phyloP scores from a whole-genome alignment of 306 rosid species.

The Sphenostylis stenocarpa region DNA sequence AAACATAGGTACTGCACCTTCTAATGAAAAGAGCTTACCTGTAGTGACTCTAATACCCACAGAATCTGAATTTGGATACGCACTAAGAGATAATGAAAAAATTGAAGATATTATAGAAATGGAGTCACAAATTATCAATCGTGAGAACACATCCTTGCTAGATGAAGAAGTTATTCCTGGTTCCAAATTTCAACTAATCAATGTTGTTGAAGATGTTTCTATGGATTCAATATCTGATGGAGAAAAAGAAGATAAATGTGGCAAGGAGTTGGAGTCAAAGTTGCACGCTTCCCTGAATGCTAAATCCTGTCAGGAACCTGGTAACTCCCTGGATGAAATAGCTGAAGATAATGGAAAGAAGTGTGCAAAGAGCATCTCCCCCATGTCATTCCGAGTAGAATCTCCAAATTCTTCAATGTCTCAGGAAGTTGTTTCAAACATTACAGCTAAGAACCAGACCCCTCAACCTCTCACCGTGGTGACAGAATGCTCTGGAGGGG shows the following conservation, averaged over 20 bases:
- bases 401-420: slow-evolving; percentile 36
- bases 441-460: slow-evolving; percentile 39
- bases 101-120: neutral
- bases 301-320: slow-evolving; percentile 18
- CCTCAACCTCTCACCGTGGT: slow-evolving; percentile 30
- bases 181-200: slow-evolving; percentile 27
- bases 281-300: slow-evolving; percentile 17
- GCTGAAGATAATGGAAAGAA: slow-evolving; percentile 33
- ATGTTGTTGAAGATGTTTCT: slow-evolving; percentile 19
- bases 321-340: slow-evolving; percentile 18
- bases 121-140: neutral
- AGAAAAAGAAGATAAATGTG: slow-evolving; percentile 29
- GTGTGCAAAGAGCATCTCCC: slow-evolving; percentile 19
- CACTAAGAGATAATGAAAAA: slow-evolving; percentile 6
- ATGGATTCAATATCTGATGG: slow-evolving; percentile 27
- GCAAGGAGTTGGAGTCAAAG: slow-evolving; percentile 19
- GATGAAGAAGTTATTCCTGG: slow-evolving; percentile 27
- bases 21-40: slow-evolving; percentile 15
- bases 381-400: slow-evolving; percentile 27
- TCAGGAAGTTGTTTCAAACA: slow-evolving; percentile 26
- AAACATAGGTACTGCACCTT: neutral
- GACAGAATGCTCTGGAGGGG: slow-evolving; percentile 38
- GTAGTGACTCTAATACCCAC: neutral
- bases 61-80: slow-evolving; percentile 29
- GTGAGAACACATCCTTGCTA: slow-evolving; percentile 23